Percentiles rank a stretch among this genome's conserved stretches.
These are phyloP conservation scores for Talaromyces albobiverticillius DNA, from an alignment of 2,329 filamentous ascomycete species.

Conservation along the genomic window DNA sequence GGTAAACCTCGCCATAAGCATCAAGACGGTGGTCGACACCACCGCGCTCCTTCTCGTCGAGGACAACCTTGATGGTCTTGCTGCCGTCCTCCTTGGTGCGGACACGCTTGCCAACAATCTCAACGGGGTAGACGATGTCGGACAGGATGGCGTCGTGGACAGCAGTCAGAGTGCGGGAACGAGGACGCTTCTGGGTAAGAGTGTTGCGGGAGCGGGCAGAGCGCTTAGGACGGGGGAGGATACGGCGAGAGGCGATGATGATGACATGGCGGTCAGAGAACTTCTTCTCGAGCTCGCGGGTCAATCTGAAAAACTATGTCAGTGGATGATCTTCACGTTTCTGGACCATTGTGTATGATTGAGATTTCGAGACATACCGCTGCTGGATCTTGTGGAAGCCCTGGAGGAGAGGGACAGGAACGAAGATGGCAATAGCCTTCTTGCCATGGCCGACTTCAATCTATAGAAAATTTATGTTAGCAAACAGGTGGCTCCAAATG, in stretches of 20 bases:
- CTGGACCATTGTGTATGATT: slow-evolving; percentile 13
- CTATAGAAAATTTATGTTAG: slow-evolving; percentile 53
- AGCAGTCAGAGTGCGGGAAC: slow-evolving; percentile 94
- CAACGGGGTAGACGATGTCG: slow-evolving; percentile 98
- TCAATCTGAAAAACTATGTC: slow-evolving; percentile 63
- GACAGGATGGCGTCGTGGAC: slow-evolving; percentile 98
- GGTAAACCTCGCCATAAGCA: slow-evolving; percentile 99
- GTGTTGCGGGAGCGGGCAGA: slow-evolving; percentile 93
- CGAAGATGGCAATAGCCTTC: slow-evolving; percentile 99
- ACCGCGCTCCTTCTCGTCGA: slow-evolving; percentile 99
- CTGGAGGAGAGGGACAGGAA: slow-evolving; percentile 96
- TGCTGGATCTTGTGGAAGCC: slow-evolving; percentile 99
- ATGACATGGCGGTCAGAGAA: slow-evolving; percentile 99
- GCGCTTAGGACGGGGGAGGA: slow-evolving; percentile 97
- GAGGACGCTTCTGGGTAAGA: slow-evolving; percentile 98
- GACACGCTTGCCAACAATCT: slow-evolving; percentile 99
- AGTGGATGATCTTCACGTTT: not conserved
- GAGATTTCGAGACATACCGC: slow-evolving; percentile 65
- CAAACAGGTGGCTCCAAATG: slow-evolving; percentile 4
- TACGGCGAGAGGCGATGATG: slow-evolving; percentile 98
- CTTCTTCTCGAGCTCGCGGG: slow-evolving; percentile 99
- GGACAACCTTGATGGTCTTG: slow-evolving; percentile 98
- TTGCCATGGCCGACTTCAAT: slow-evolving; percentile 99
- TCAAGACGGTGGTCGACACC: slow-evolving; percentile 99
- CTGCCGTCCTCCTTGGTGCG: slow-evolving; percentile 98